These are phyloP conservation scores for Plasmodium gallinaceum DNA, from an alignment of 169 alveolate genomes.

Conservation along the genomic window DNA sequence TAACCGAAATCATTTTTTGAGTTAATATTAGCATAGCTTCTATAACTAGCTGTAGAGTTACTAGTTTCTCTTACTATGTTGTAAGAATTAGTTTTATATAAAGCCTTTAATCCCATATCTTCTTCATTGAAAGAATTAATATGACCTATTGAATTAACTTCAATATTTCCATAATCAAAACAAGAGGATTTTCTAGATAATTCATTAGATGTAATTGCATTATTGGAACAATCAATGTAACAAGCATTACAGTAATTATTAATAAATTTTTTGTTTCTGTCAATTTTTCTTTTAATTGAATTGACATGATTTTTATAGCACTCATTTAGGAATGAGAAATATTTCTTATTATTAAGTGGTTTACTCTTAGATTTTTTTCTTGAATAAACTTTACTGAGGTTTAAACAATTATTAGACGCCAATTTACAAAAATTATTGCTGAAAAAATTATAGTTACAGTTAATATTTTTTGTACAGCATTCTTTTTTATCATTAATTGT, in stretches of 20 bases:
- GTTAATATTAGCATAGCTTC: background rate
- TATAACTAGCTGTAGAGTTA: background rate
- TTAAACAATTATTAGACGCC: constrained; percentile 19
- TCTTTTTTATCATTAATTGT: constrained; percentile 2
- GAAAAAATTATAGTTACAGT: constrained; percentile 18
- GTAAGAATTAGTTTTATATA: background rate
- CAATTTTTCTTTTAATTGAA: constrained; percentile 41
- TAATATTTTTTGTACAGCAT: background rate
- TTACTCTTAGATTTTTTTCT: background rate
- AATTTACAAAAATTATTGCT: background rate
- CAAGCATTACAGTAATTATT: constrained; percentile 47
- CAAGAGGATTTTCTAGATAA: constrained; percentile 20
- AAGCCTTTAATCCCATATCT: constrained; percentile 2
- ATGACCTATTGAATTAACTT: constrained; percentile 18
- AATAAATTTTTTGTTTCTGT: constrained; percentile 32
- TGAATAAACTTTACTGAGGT: background rate
- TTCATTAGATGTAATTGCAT: constrained; percentile 22
- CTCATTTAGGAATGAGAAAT: background rate
- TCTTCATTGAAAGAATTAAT: constrained; percentile 3
- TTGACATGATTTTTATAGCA: constrained; percentile 16
- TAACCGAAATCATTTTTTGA: background rate
- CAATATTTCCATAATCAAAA: constrained; percentile 22
- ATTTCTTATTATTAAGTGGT: constrained; percentile 30
- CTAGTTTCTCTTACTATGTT: background rate
- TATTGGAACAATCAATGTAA: constrained; percentile 20